Evolutionary conservation across 192 early-diverging fungal species (phyloP).

Genomic region (Linnemannia hyalina): DNA sequence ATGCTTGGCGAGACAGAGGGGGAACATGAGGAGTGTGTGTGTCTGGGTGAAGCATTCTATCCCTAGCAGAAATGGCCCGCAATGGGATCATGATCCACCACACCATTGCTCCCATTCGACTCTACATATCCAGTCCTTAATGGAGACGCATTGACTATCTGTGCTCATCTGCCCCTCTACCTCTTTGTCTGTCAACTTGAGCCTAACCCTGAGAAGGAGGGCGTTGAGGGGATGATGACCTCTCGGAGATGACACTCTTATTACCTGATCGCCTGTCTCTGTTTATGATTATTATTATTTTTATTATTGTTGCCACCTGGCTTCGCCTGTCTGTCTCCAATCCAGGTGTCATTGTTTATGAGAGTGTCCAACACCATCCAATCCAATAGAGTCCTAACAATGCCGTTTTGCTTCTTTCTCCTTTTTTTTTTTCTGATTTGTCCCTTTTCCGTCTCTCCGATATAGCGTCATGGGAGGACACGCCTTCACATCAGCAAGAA

Average conservation of each 20-base stretch:
- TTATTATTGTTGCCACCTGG: background rate
- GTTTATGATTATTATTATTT: background rate
- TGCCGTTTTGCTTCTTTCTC: background rate
- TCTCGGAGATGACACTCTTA: conserved; percentile 1
- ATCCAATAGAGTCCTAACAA: background rate
- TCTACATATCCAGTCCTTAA: background rate
- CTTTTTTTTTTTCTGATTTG: conserved; percentile 1
- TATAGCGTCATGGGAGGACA: conserved; percentile 53
- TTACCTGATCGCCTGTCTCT: background rate
- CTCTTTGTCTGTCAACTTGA: background rate
- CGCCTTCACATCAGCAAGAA: conserved; percentile 19
- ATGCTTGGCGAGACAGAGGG: background rate
- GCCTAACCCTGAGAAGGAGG: background rate
- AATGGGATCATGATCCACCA: conserved; percentile 1
- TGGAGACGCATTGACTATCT: background rate
- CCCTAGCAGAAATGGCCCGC: background rate
- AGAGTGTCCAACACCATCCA: background rate
- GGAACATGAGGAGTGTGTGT: no score
- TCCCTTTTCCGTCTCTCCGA: background rate
- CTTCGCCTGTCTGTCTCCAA: background rate
- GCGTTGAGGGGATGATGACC: background rate
- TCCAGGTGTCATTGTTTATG: conserved; percentile 3
- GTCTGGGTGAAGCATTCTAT: background rate
- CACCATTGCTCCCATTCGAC: background rate
- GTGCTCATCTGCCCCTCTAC: background rate